Evolutionary conservation across 306 rosid genomes (phyloP), one percentile per base, ranked within the genome.

Genomic region (Senna siamea): DNA sequence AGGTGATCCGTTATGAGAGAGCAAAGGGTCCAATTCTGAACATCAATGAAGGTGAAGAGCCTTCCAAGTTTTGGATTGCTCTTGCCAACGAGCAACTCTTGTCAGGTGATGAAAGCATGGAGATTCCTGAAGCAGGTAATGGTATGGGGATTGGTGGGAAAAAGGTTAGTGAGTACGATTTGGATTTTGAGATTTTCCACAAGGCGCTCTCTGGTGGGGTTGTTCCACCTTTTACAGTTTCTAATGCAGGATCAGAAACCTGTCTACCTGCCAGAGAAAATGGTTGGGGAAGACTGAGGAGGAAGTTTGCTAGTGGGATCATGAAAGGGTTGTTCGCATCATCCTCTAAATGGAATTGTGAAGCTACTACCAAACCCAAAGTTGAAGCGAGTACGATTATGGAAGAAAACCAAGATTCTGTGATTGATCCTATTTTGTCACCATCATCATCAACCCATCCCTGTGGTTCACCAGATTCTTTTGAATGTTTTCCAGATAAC

Each of bases 171-270:
- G 90, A 87, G 2, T 94, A 91, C 76, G 83, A 94, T 81, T 70
- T 85, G 77, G 98, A 94, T 76, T 94, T 85, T 69, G 97, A 84
- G 55, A 86, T 91, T 48, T 91, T 91, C 56, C 83, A 70, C n/a
- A 88, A 86, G 87, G 98, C 97, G 3, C 87, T 89, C 76, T 87
- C 90, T 35, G 97, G 96, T 47, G 97, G 96, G 67, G 96, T 91
- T 80, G 97, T 91, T 85, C 97, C 97, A 13, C 96, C 97, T 3
- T 84, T 89, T 60, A 66, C 88, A 14, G 80, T 70, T 12, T 87
- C 94, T 10, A 84, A 82, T 71, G 70, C 88, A 0, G 94, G 87
- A 68, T 87, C 90, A 3, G 98, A 93, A 75, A 93, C 92, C 54
- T 84, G 87, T 59, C 93, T 94, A 62, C 98, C 98, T 2, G 86